Evolutionary conservation across 805 yeast genomes (phyloP).

Genomic region (Wickerhamomyces alni): DNA sequence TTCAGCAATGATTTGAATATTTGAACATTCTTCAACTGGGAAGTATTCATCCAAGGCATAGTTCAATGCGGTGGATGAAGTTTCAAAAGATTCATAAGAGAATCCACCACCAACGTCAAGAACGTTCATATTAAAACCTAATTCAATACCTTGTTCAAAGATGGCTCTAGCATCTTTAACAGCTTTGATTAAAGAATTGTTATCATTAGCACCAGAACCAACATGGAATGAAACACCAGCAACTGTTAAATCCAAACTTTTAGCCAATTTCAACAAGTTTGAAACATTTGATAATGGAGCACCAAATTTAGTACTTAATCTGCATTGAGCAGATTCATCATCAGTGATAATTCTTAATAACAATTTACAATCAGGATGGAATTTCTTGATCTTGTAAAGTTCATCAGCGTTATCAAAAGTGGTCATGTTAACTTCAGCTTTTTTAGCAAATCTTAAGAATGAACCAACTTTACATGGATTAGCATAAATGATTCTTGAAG

Average conservation of each 20-base stretch:
- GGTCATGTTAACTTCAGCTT: slow-evolving; percentile 54
- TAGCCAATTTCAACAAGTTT: slow-evolving; percentile 54
- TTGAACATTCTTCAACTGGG: slow-evolving; percentile 32
- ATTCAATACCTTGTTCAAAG: slow-evolving; percentile 50
- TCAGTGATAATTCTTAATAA: slow-evolving; percentile 84
- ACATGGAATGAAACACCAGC: slow-evolving; percentile 92
- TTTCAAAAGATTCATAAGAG: slow-evolving; percentile 52
- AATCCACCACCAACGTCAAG: slow-evolving; percentile 96
- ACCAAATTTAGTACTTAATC: slow-evolving; percentile 85
- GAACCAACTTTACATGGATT: slow-evolving; percentile 92
- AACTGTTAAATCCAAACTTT: slow-evolving; percentile 53
- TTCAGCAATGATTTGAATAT: slow-evolving; percentile 70
- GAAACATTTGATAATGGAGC: slow-evolving; percentile 54
- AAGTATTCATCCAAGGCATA: slow-evolving; percentile 52
- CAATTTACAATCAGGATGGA: slow-evolving; percentile 64
- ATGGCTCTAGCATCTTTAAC: slow-evolving; percentile 62
- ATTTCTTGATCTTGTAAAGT: slow-evolving; percentile 60
- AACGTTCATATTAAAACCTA: slow-evolving; percentile 44
- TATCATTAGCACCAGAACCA: slow-evolving; percentile 88
- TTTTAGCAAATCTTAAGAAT: slow-evolving; percentile 66
- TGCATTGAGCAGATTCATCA: slow-evolving; percentile 82
- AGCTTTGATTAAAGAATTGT: slow-evolving; percentile 60
- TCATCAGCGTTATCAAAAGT: slow-evolving; percentile 91
- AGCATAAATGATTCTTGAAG: slow-evolving; percentile 77
- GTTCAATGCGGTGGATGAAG: slow-evolving; percentile 53